Conservation (phyloP, 2,329 filamentous ascomycete genomes). For the Hymenoscyphus infarciens region DNA sequence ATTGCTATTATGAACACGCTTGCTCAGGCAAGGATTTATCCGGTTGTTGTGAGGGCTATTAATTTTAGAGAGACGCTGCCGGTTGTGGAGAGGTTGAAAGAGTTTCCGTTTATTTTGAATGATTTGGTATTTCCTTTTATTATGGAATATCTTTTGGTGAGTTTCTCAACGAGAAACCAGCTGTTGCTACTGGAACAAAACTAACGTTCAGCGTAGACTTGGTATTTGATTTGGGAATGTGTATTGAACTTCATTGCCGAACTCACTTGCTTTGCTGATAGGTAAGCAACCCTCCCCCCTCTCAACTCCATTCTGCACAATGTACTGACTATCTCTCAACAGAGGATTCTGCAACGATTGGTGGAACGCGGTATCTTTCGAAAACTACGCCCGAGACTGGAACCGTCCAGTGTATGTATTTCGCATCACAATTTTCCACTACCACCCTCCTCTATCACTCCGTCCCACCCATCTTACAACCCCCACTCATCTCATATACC, state of each 20-base stretch:
- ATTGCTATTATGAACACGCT: constrained; percentile 78
- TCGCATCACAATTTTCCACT: no score
- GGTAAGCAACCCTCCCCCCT: constrained; percentile 32
- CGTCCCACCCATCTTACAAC: not conserved
- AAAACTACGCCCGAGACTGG: constrained; percentile 69
- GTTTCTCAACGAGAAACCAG: no score
- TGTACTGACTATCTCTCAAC: not conserved
- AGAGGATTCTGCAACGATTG: constrained; percentile 63
- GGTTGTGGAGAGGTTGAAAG: constrained; percentile 55
- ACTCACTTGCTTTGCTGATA: constrained; percentile 71
- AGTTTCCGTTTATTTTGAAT: constrained; percentile 71
- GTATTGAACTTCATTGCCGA: constrained; percentile 74
- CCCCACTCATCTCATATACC: not conserved
- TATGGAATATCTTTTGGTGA: constrained; percentile 66
- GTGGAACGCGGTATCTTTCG: constrained; percentile 65
- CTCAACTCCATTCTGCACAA: not conserved
- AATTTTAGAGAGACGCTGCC: constrained; percentile 64
- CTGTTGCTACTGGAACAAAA: no score
- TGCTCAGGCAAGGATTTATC: constrained; percentile 73
- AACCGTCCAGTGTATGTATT: constrained; percentile 4
- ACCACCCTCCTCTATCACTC: no score
- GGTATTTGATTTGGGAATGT: constrained; percentile 80
- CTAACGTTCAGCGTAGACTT: constrained; percentile 44
- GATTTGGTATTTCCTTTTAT: constrained; percentile 77
- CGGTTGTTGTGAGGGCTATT: constrained; percentile 64